Percentiles rank a stretch among this genome's conserved stretches.
Evolutionary conservation across 371 early-diverging fungal species (phyloP).

Genomic region (Mortierella sp.): DNA sequence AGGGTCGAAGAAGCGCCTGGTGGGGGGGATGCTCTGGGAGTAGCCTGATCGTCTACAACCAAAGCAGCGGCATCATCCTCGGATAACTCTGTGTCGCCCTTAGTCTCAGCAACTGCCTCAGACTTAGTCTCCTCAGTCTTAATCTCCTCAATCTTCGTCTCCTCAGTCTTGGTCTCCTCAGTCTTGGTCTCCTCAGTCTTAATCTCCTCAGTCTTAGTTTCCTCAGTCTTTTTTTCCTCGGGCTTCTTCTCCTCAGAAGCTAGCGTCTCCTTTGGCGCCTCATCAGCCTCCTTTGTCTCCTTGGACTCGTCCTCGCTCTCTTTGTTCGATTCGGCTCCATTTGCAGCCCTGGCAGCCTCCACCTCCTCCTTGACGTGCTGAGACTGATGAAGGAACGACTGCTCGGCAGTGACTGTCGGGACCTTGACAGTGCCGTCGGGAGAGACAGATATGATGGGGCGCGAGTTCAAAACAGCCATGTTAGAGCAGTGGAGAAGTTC

Average conservation of each 20-base stretch:
- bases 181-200: constrained; percentile 75
- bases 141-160: constrained; percentile 74
- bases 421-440: constrained; percentile 53
- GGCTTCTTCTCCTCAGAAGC: constrained; percentile 1
- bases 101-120: constrained; percentile 70
- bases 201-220: constrained; percentile 72
- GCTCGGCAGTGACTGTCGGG: background rate
- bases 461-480: constrained; percentile 77
- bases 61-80: background rate
- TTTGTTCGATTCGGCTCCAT: constrained; percentile 1
- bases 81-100: background rate
- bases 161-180: constrained; percentile 19
- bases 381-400: constrained; percentile 22
- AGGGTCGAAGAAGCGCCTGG: constrained; percentile 14
- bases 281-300: background rate
- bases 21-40: constrained; percentile 26
- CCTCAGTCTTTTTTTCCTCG: background rate
- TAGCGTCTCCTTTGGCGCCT: background rate
- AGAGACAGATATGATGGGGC: constrained; percentile 47
- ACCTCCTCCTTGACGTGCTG: constrained; percentile 75
- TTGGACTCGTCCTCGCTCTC: background rate
- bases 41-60: constrained; percentile 16
- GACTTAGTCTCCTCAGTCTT: constrained; percentile 76
- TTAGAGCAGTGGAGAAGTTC: constrained; percentile 92
- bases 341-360: background rate